Evolutionary conservation across 371 early-diverging fungal species (phyloP), one percentile per base, ranked within the genome.

Genomic region (Racocetra persica): DNA sequence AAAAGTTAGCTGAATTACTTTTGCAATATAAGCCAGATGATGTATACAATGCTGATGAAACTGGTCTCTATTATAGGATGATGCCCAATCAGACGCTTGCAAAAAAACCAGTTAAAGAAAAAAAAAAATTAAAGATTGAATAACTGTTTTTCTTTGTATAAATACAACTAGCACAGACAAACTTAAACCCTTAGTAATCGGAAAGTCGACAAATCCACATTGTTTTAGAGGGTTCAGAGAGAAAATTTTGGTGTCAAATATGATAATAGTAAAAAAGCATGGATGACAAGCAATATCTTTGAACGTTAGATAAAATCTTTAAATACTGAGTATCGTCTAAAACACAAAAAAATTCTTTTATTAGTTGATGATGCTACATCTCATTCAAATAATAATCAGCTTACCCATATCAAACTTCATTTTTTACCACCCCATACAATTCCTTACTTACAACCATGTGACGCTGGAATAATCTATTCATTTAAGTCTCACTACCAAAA

Each of bases 401-500:
- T 59, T 60, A 6, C 0, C n/a, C 20, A 22, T 60, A 11, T 72
- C 0, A 3, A 60, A 38, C 1, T 75, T 38, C 16, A 75, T 59
- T 60, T 75, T 75, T 38, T 75, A 18, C 41, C 38, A 22, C 14
- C 62, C 62, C 18, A 60, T 62, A 74, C 74, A 24, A 74, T 41
- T 20, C 20, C 76, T 6, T n/a, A n/a, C 20, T 60, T 75, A n/a
- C 60, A 75, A 41, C 36, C 16, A 28, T 75, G 41, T 45, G 41
- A 75, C 45, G n/a, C 62, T n/a, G 5, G 41, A n/a, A 75, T 75
- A 6, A 75, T 75, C 6, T n/a, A 75, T 75, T 75, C 2, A 20
- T 75, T 75, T 52, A 60, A 75, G 22, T 60, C 60, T 75, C 0
- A 54, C 1, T 72, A 72, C 1, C 22, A 26, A n/a, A 75, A 28